Evolutionary conservation across 495 filamentous ascomycete species (phyloP).

Genomic region (Aspergillus affinis): DNA sequence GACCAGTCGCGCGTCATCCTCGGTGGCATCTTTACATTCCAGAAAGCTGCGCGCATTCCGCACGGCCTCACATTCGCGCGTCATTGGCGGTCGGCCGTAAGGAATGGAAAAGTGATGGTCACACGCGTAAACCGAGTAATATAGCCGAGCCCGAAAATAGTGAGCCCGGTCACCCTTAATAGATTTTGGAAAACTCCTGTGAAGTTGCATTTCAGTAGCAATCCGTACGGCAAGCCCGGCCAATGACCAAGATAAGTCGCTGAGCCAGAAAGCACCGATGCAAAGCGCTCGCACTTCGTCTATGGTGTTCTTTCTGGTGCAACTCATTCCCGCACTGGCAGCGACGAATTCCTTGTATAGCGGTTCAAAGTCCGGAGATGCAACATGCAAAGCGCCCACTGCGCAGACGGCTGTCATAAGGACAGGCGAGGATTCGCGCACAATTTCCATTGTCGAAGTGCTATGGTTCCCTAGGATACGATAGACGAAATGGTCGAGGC

Average conservation of each 20-base stretch:
- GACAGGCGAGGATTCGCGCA: constrained; percentile 27
- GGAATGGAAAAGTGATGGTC: constrained; percentile 38
- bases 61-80: constrained; percentile 29
- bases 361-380: constrained; percentile 27
- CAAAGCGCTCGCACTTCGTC: constrained; percentile 36
- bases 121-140: constrained; percentile 38
- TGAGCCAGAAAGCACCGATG: constrained; percentile 39
- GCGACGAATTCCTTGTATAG: too few relatives aligned
- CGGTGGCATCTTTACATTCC: constrained; percentile 28
- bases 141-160: constrained; percentile 30
- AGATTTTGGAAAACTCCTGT: constrained; percentile 31
- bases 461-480: constrained; percentile 32
- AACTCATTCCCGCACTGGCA: constrained; percentile 18
- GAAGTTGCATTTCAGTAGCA: constrained; percentile 31
- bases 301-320: constrained; percentile 21
- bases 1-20: constrained; percentile 35
- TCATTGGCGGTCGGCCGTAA: constrained; percentile 38
- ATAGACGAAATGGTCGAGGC: constrained; percentile 41
- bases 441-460: constrained; percentile 19
- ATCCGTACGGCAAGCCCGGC: constrained; percentile 33
- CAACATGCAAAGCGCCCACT: constrained; percentile 32
- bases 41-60: constrained; percentile 25
- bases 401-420: constrained; percentile 35
- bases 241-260: constrained; percentile 32
- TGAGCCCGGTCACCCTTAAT: constrained; percentile 28